phyloP scores from a whole-genome alignment of 148 eudicot species.

The Amaranthus hypochondriacus region DNA sequence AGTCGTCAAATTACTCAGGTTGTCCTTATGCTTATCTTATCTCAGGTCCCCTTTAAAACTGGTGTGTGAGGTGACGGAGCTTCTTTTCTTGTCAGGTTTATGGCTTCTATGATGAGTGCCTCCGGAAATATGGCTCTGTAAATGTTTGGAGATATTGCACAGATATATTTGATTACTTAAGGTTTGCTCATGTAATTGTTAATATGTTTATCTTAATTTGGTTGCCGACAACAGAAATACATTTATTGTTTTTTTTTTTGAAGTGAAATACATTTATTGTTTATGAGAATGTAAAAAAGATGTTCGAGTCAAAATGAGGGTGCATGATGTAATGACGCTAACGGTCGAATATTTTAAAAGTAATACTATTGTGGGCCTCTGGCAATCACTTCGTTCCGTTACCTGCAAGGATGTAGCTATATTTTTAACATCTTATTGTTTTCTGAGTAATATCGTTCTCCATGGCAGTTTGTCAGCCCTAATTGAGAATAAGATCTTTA shows the following conservation, averaged over 20 bases:
- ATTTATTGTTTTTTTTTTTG: not conserved
- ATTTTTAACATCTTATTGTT: not conserved
- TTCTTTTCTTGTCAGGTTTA: constrained; percentile 59
- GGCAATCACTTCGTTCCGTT: not conserved
- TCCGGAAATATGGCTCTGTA: constrained; percentile 87
- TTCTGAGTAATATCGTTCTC: constrained; percentile 10
- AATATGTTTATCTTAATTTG: not conserved
- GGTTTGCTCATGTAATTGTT: constrained; percentile 40
- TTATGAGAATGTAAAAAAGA: not conserved
- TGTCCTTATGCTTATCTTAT: constrained; percentile 14
- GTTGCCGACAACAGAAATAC: not conserved
- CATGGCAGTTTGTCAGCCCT: constrained; percentile 81
- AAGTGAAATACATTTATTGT: not conserved
- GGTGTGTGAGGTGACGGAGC: constrained; percentile 16
- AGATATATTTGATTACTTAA: constrained; percentile 86
- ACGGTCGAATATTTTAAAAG: not conserved
- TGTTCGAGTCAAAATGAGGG: not conserved
- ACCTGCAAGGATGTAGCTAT: not conserved
- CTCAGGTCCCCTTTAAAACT: constrained; percentile 7
- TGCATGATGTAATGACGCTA: not conserved
- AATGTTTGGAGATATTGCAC: constrained; percentile 99
- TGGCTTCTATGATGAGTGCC: constrained; percentile 96
- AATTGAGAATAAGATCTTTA: constrained; percentile 86
- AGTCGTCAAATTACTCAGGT: constrained; percentile 91
- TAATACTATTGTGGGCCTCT: too few relatives aligned